phyloP scores from a whole-genome alignment of 2,329 filamentous ascomycete genomes.

The Xylariaceae sp. region DNA sequence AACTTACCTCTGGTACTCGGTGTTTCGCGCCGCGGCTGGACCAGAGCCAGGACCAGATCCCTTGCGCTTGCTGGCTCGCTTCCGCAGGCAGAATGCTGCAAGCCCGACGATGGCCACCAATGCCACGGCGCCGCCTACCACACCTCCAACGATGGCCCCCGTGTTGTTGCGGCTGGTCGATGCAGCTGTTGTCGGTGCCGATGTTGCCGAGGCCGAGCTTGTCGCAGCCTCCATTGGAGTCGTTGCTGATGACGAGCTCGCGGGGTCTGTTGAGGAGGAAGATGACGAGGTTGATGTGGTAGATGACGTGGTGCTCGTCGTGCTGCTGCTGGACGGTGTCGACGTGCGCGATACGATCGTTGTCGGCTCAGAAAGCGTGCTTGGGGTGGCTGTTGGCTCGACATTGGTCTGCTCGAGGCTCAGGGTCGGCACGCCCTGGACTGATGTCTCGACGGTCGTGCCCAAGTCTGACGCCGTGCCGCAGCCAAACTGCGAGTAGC shows the following conservation, averaged over 20 bases:
- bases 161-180: conserved; percentile 17
- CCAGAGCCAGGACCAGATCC: conserved; percentile 31
- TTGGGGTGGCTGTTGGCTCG: conserved; percentile 32
- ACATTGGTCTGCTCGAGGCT: conserved; percentile 32
- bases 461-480: conserved; percentile 41
- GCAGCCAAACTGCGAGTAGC: conserved; percentile 50
- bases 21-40: conserved; percentile 22
- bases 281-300: conserved; percentile 6
- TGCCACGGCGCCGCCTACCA: conserved; percentile 42
- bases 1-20: conserved; percentile 31
- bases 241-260: conserved; percentile 5
- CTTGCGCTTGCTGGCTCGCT: conserved; percentile 33
- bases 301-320: conserved; percentile 11
- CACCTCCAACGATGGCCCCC: conserved; percentile 47
- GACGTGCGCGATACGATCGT: conserved; percentile 28
- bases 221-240: neutral
- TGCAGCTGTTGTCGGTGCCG: conserved; percentile 1
- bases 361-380: conserved; percentile 32
- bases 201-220: conserved; percentile 2
- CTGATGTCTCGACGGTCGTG: conserved; percentile 40
- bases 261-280: neutral
- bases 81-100: conserved; percentile 36
- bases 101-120: conserved; percentile 35
- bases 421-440: conserved; percentile 33
- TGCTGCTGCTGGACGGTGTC: conserved; percentile 15